These are phyloP conservation scores for Xylariales sp. DNA, from an alignment of 2,329 filamentous ascomycete genomes.

Conservation along the genomic window DNA sequence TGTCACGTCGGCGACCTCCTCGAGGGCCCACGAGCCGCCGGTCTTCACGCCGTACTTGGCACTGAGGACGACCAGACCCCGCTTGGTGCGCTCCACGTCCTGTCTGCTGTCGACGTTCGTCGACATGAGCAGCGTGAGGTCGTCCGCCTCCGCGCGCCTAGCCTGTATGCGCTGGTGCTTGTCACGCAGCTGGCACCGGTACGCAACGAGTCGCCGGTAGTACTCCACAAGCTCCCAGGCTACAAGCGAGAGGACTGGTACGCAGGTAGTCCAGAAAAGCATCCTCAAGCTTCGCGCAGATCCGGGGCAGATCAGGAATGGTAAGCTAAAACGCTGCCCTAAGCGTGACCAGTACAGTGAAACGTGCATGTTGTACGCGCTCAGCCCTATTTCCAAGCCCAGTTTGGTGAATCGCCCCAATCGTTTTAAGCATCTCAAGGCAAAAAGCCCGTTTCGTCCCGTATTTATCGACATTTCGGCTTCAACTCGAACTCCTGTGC, in stretches of 20 bases:
- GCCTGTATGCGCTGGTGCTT: slow-evolving; percentile 17
- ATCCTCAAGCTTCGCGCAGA: slow-evolving; percentile 20
- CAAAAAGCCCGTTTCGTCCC: slow-evolving; percentile 31
- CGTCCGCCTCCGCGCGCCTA: slow-evolving; percentile 39
- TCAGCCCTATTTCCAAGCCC: slow-evolving; percentile 40
- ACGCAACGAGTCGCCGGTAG: slow-evolving; percentile 6
- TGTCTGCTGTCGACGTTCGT: slow-evolving; percentile 34
- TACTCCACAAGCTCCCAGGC: slow-evolving; percentile 27
- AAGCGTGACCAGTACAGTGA: slow-evolving; percentile 44
- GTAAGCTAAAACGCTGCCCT: slow-evolving; percentile 38
- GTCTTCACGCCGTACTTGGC: slow-evolving; percentile 42
- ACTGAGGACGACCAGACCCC: slow-evolving; percentile 42
- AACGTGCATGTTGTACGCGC: slow-evolving; percentile 34
- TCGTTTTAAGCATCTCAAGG: slow-evolving; percentile 38
- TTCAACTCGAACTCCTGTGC: slow-evolving; percentile 34
- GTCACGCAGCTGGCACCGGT: slow-evolving; percentile 15
- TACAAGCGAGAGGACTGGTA: slow-evolving; percentile 35
- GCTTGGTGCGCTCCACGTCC: slow-evolving; percentile 26
- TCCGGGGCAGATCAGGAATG: slow-evolving; percentile 33
- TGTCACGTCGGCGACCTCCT: slow-evolving; percentile 46
- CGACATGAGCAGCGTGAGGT: slow-evolving; percentile 37
- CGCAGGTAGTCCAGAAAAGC: slow-evolving; percentile 32
- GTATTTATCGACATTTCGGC: slow-evolving; percentile 35
- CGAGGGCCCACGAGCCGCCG: slow-evolving; percentile 23
- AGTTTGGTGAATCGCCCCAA: slow-evolving; percentile 35